A percentile compares a stretch with the other conserved stretches of the same genome.
phyloP scores from a whole-genome alignment of 345 rosid species.

The Pistacia atlantica region DNA sequence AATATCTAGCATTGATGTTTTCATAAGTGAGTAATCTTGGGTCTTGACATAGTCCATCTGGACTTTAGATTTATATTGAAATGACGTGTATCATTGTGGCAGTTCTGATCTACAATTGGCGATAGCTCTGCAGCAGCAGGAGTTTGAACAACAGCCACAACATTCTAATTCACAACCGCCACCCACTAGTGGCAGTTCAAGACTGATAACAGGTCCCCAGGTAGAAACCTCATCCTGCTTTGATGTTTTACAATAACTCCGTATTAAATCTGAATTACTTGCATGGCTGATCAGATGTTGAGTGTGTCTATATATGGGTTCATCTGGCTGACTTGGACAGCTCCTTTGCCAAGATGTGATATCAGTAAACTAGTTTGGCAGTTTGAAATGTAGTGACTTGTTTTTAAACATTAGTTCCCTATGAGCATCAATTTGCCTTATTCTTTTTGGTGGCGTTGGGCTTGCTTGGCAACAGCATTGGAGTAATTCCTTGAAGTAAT shows the following conservation, averaged over 20 bases:
- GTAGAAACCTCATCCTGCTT: constrained; percentile 33
- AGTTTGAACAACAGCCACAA: constrained; percentile 82
- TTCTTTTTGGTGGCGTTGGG: background rate
- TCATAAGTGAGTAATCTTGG: background rate
- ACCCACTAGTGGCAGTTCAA: constrained; percentile 46
- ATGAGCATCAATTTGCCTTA: too few relatives aligned
- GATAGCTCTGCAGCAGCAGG: constrained; percentile 96
- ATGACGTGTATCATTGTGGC: constrained; percentile 29
- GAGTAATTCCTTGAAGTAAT: background rate
- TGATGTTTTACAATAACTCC: background rate
- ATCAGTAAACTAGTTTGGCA: background rate
- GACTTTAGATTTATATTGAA: background rate
- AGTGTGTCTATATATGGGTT: background rate
- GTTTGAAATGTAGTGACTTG: background rate
- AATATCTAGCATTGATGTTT: background rate
- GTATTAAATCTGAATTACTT: background rate
- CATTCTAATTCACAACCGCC: constrained; percentile 59
- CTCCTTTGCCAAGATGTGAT: background rate
- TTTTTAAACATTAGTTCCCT: background rate
- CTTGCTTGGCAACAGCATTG: background rate
- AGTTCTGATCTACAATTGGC: constrained; percentile 96
- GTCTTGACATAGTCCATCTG: background rate
- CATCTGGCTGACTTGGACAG: background rate
- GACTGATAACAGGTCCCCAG: constrained; percentile 89
- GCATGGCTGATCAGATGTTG: background rate